Conservation (phyloP, 768 basidiomycete genomes). For the Pleurotus djamor region DNA sequence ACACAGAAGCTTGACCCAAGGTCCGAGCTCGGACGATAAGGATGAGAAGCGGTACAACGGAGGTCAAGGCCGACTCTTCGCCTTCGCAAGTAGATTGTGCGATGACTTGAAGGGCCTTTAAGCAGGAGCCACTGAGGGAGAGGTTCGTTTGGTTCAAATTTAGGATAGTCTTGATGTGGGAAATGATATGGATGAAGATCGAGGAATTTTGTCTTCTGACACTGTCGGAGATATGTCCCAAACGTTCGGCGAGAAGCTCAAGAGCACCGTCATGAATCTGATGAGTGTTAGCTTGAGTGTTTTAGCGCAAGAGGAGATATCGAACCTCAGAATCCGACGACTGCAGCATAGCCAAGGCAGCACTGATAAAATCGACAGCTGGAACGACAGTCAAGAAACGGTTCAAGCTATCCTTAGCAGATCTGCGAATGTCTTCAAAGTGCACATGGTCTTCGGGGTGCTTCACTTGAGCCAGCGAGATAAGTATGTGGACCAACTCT, state of each 20-base stretch:
- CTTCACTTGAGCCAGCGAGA: slow-evolving; percentile 41
- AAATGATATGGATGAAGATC: slow-evolving; percentile 52
- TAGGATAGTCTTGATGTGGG: slow-evolving; percentile 47
- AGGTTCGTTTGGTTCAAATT: slow-evolving; percentile 32
- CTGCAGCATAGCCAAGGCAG: slow-evolving; percentile 53
- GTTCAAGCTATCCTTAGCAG: slow-evolving; percentile 49
- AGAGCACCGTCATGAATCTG: slow-evolving; percentile 64
- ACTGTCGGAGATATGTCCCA: slow-evolving; percentile 56
- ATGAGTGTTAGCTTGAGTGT: slow-evolving; percentile 5
- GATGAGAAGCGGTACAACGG: slow-evolving; percentile 59
- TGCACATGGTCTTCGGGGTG: slow-evolving; percentile 28
- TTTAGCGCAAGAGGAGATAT: neutral
- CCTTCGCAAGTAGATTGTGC: slow-evolving; percentile 53
- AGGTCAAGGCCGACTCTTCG: slow-evolving; percentile 66
- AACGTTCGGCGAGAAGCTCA: slow-evolving; percentile 62
- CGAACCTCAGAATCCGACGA: slow-evolving; percentile 53
- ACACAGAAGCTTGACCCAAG: slow-evolving; percentile 40
- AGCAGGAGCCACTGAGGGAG: slow-evolving; percentile 41
- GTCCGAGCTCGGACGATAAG: slow-evolving; percentile 38
- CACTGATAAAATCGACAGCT: slow-evolving; percentile 64
- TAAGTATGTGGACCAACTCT: slow-evolving; percentile 44
- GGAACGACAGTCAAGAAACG: slow-evolving; percentile 63
- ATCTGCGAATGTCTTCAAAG: slow-evolving; percentile 39
- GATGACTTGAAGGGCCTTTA: slow-evolving; percentile 60
- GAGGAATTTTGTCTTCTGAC: slow-evolving; percentile 50